Evolutionary conservation across 2,329 filamentous ascomycete genomes (phyloP).

Genomic region (Fusarium sp.): DNA sequence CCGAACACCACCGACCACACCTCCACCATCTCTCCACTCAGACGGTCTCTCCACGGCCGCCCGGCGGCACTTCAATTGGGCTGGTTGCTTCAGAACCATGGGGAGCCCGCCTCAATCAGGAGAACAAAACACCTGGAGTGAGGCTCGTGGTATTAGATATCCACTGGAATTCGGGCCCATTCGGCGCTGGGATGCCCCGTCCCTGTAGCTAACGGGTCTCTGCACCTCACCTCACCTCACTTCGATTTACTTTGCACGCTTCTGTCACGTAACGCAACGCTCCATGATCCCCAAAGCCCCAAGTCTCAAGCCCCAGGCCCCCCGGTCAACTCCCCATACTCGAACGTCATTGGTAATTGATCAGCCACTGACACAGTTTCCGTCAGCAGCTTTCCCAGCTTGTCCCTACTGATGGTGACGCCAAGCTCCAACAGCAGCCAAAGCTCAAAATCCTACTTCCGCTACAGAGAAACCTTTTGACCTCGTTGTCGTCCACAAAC

Average conservation of each 20-base stretch:
- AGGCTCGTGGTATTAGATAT: constrained; percentile 31
- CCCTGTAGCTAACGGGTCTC: constrained; percentile 3
- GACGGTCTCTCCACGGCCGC: constrained; percentile 41
- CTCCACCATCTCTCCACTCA: constrained; percentile 39
- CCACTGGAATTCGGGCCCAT: constrained; percentile 35
- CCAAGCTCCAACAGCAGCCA: constrained; percentile 56
- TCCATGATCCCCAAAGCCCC: constrained; percentile 18
- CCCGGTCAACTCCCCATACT: constrained; percentile 15
- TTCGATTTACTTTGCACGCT: constrained; percentile 7
- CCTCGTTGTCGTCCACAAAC: constrained; percentile 44
- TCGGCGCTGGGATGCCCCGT: constrained; percentile 25
- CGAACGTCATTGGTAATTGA: constrained; percentile 41
- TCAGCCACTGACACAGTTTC: constrained; percentile 50
- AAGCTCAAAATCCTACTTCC: constrained; percentile 42
- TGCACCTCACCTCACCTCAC: constrained; percentile 4
- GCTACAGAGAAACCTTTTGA: constrained; percentile 44
- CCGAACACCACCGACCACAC: constrained; percentile 38
- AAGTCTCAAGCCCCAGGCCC: constrained; percentile 29
- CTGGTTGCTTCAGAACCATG: constrained; percentile 28
- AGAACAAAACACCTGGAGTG: constrained; percentile 28
- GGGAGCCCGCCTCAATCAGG: constrained; percentile 32
- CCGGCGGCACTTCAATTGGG: constrained; percentile 38
- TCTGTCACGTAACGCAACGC: constrained; percentile 30
- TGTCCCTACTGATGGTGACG: constrained; percentile 59
- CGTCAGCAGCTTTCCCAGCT: constrained; percentile 63